Evolutionary conservation across 257 asterid genomes (phyloP).

Genomic region (Verbena officinalis): DNA sequence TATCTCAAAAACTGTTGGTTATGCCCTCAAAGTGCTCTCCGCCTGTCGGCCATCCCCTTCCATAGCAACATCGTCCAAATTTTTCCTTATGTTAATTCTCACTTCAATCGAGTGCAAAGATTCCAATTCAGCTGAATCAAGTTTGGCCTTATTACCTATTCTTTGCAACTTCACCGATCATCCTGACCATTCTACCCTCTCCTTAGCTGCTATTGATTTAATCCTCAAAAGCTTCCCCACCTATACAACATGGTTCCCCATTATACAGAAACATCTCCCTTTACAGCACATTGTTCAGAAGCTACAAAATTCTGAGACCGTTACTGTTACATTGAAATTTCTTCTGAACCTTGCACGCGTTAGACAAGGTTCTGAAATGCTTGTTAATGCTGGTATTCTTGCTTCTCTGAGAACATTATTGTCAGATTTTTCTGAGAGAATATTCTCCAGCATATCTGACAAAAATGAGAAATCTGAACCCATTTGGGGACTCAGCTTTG

Average conservation of each 20-base stretch:
- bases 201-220: conserved; percentile 66
- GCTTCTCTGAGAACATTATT: conserved; percentile 57
- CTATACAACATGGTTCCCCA: conserved; percentile 76
- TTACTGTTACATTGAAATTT: conserved; percentile 62
- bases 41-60: conserved; percentile 48
- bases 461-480: conserved; percentile 54
- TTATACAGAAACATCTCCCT: conserved; percentile 72
- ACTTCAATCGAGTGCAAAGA: conserved; percentile 49
- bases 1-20: conserved; percentile 67
- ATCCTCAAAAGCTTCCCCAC: conserved; percentile 69
- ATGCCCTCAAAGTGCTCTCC: conserved; percentile 72
- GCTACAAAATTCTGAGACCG: conserved; percentile 57
- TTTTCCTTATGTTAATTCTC: conserved; percentile 69
- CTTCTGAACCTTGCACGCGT: conserved; percentile 79
- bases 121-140: conserved; percentile 34
- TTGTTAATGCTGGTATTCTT: conserved; percentile 74
- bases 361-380: conserved; percentile 84
- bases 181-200: conserved; percentile 57
- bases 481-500: conserved; percentile 92
- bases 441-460: conserved; percentile 41
- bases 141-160: conserved; percentile 74
- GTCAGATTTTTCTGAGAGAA: conserved; percentile 52
- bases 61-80: conserved; percentile 44
- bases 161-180: conserved; percentile 70
- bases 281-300: conserved; percentile 63